Evolutionary conservation across 1,284 basidiomycete genomes (phyloP), one percentile per base, ranked within the genome.

Genomic region (Ustilago xerochloae): DNA sequence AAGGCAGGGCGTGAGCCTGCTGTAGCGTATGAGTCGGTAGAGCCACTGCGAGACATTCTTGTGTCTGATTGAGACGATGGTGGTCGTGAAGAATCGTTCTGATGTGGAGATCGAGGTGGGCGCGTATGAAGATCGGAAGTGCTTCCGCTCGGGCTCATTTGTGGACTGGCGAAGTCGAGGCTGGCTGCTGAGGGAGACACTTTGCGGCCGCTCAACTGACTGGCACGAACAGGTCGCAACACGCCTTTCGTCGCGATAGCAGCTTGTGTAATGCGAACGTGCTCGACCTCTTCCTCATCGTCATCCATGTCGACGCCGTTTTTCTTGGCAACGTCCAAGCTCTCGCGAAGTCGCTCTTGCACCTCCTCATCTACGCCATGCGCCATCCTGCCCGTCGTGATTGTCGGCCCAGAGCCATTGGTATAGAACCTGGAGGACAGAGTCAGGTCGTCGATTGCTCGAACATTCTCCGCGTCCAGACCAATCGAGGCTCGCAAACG

Each of bases 261-360:
- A 18, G 66, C 72, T 28, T 66, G 66, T 5, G 66, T 63, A 16
- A 75, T 75, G 49, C 63, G 59, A 4, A 66, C 65, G 26, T 60
- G 54, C 13, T 63, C 59, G 18, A 65, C 66, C 16, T 70, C 71
- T 29, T 63, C 69, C 18, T 68, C 65, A 16, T 74, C 57, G 13
- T 54, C 65, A 18, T 67, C 64, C 4, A 46, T 30, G 20, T 62
- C 49, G 15, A 30, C 32, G 20, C 41, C 36, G 16, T 22, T 32
- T 12, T 43, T 49, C 6, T 53, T 24, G 15, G 29, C 49, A 28
- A 30, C 26, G 28, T 64, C 70, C 22, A 59, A 52, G 29, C 63
- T 65, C n/a, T 59, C 51, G 13, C 59, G 51, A 12, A 71, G 59
- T 20, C 54, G 60, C 22, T 62, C 55, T 36, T 68, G 57, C 55